These are phyloP conservation scores for Serendipita sp. DNA, from an alignment of 768 basidiomycete genomes.

Conservation along the genomic window DNA sequence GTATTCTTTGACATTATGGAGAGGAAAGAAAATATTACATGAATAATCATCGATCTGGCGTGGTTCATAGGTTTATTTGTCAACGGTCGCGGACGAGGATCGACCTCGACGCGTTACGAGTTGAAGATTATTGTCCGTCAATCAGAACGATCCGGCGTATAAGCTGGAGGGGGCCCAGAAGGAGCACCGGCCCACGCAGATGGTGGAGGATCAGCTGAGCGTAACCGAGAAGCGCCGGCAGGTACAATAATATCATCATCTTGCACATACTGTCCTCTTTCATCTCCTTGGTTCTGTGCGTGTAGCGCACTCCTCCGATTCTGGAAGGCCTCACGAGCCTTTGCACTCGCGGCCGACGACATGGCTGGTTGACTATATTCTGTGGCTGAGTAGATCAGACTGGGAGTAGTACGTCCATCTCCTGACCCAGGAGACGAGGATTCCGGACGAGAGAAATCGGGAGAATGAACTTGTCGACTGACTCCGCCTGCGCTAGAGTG, in stretches of 20 bases:
- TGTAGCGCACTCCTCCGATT: background rate
- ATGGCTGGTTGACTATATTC: background rate
- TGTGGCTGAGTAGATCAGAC: background rate
- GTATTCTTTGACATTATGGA: no score
- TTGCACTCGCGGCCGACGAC: background rate
- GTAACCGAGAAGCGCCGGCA: background rate
- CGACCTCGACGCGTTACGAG: no score
- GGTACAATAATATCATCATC: background rate
- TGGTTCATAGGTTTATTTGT: no score
- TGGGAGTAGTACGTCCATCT: background rate
- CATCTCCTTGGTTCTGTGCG: background rate
- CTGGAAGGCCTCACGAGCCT: slow-evolving; percentile 4
- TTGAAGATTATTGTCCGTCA: background rate
- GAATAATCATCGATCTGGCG: no score
- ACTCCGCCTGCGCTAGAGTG: background rate
- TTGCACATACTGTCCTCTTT: background rate
- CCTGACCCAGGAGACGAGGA: background rate
- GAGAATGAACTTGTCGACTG: background rate
- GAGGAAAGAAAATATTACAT: no score
- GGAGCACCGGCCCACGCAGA: background rate
- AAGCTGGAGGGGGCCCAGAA: background rate
- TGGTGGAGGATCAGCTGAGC: background rate
- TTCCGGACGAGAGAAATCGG: background rate
- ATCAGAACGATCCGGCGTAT: background rate
- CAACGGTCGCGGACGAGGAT: background rate